phyloP scores from a whole-genome alignment of 148 eudicot species.

The Bassia scoparia region DNA sequence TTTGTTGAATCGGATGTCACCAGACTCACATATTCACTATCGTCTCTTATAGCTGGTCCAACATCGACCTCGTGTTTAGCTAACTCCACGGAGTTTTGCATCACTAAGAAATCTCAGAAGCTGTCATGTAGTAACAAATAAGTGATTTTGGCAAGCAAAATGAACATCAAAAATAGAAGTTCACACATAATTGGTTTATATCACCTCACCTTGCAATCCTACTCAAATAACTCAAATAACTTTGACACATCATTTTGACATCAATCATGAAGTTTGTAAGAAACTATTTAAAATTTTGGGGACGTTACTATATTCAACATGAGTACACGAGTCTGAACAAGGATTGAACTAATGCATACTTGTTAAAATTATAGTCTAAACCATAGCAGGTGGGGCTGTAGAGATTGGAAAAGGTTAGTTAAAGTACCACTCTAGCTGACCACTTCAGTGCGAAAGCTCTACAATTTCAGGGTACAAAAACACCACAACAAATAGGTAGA shows the following conservation, averaged over 20 bases:
- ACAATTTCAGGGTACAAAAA: not conserved
- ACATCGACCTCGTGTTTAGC: conserved; percentile 31
- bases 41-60: conserved; percentile 46
- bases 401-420: not conserved
- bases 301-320: too few relatives aligned
- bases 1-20: conserved; percentile 48
- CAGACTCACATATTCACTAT: conserved; percentile 72
- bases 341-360: not conserved
- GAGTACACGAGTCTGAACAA: not conserved
- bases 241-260: too few relatives aligned
- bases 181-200: not conserved
- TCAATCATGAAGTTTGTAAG: too few relatives aligned
- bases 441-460: not conserved
- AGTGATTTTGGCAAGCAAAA: not conserved
- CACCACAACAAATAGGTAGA: not conserved
- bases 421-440: not conserved
- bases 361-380: not conserved
- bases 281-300: too few relatives aligned
- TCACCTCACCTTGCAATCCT: not conserved
- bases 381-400: not conserved
- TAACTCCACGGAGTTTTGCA: conserved; percentile 44
- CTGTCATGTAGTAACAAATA: not conserved
- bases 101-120: conserved; percentile 29
- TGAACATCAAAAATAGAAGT: not conserved
- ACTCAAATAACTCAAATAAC: too few relatives aligned